These are phyloP conservation scores for Bidens hawaiensis DNA, from an alignment of 140 eudicot species.

Conservation along the genomic window DNA sequence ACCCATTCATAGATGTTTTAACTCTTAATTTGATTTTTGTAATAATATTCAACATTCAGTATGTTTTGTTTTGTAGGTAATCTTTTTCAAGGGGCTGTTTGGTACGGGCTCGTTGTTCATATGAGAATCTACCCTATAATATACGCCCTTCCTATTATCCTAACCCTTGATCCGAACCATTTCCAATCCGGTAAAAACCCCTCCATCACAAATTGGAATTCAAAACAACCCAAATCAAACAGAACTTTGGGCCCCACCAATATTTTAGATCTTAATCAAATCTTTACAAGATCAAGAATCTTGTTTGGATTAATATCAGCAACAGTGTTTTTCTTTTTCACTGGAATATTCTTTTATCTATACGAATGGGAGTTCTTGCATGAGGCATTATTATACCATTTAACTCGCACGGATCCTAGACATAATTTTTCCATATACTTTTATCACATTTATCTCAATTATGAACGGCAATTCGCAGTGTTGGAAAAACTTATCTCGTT, in stretches of 20 bases:
- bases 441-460: conserved; percentile 88
- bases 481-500: conserved; percentile 78
- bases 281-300: conserved; percentile 61
- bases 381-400: conserved; percentile 88
- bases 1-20: neutral
- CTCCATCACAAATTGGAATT: conserved; percentile 49
- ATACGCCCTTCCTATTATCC: conserved; percentile 69
- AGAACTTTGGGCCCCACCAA: conserved; percentile 16
- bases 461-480: conserved; percentile 57
- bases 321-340: conserved; percentile 56
- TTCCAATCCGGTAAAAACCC: conserved; percentile 62
- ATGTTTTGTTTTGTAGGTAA: conserved; percentile 35
- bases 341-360: conserved; percentile 61
- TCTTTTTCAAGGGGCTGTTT: conserved; percentile 74
- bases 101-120: conserved; percentile 98
- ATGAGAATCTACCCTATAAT: conserved; percentile 92
- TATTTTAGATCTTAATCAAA: neutral
- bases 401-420: conserved; percentile 96
- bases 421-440: conserved; percentile 93
- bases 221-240: conserved; percentile 23
- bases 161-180: conserved; percentile 60
- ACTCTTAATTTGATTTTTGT: too few species aligned
- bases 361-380: conserved; percentile 88
- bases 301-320: conserved; percentile 70
- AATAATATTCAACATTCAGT: neutral